Base-by-base conservation (phyloP, 768 basidiomycete species). In the Pleurotus tuber-regium region DNA sequence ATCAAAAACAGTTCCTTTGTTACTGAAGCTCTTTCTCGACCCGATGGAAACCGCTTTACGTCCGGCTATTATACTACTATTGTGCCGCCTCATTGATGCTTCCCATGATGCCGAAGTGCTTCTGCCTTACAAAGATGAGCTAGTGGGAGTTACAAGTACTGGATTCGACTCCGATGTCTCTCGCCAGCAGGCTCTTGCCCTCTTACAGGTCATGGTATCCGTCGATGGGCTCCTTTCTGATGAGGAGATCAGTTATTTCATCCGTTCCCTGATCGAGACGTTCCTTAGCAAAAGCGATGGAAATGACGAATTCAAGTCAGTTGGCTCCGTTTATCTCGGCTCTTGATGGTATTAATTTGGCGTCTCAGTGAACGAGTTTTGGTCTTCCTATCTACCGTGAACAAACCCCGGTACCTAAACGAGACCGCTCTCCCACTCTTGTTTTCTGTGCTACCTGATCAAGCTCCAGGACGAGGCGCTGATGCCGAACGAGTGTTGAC, bases 351-450 rank as follows among this genome's bases (percentile, higher is more conserved):
- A 40, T 44, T 25, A 38, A 50, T 12, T 50, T 51, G 38, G 35
- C 36, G 29, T 41, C 51, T 5, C 59, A 92, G 89, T 51, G 75
- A 79, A 40, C 76, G 76, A 11, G 70, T 80, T 14, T 68, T 93
- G 19, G 75, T 80, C 35, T 69, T 92, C 4, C 70, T 94, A n/a
- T 74, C 77, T 2, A 75, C 71, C 1, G 78, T 93, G 29, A 79
- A 91, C 3, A 57, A 84, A 2, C 80, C 92, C 9, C 72, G 71
- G 14, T 81, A 86, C 54, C 74, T 98, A 28, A 79, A 83, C 44
- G 76, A 83, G 25, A 82, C 84, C 52, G 92, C 87, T 0, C 80
- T 98, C 3, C 94, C 95, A 0, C 68, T 87, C 1, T 77, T 98
- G 8, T 91, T 97, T 64, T 71, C 71, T 25, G 70, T 80, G 7